Evolutionary conservation across 2,329 filamentous ascomycete species (phyloP).

Genomic region (Aulographum hederae): DNA sequence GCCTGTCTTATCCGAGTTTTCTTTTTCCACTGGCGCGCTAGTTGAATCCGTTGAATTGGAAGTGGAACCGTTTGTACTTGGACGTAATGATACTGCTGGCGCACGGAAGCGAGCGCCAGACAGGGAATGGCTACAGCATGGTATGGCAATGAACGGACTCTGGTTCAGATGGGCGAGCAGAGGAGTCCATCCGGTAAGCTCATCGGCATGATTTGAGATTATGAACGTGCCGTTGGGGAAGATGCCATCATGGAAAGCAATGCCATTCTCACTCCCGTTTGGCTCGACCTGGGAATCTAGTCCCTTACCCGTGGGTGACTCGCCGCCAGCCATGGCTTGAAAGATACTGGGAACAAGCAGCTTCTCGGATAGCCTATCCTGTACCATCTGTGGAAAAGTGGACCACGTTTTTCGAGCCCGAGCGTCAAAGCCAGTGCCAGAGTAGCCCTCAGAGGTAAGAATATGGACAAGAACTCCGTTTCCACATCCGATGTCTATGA

Average conservation of each 20-base stretch:
- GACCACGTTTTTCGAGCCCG: constrained; percentile 71
- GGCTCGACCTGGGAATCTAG: not conserved
- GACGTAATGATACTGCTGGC: constrained; percentile 11
- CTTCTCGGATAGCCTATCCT: constrained; percentile 32
- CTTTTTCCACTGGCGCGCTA: not conserved
- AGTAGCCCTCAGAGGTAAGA: constrained; percentile 61
- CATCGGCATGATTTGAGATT: constrained; percentile 92
- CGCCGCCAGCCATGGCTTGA: constrained; percentile 2
- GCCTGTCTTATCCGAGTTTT: not conserved
- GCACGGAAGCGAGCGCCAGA: constrained; percentile 58
- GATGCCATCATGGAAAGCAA: constrained; percentile 36
- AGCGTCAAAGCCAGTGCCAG: constrained; percentile 83
- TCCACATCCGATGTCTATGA: constrained; percentile 90
- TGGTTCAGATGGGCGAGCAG: constrained; percentile 59
- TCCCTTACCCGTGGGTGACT: not conserved
- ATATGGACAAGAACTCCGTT: constrained; percentile 83
- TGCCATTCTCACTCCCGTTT: constrained; percentile 10
- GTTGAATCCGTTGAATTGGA: not conserved
- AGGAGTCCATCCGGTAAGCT: constrained; percentile 91
- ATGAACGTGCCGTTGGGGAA: constrained; percentile 71
- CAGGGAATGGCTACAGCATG: constrained; percentile 84
- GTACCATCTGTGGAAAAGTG: constrained; percentile 39
- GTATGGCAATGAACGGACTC: constrained; percentile 79
- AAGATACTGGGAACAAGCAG: constrained; percentile 40
- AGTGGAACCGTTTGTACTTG: constrained; percentile 5